These are phyloP conservation scores for Paramecium caudatum DNA, from an alignment of 73 alveolate genomes.

Conservation along the genomic window DNA sequence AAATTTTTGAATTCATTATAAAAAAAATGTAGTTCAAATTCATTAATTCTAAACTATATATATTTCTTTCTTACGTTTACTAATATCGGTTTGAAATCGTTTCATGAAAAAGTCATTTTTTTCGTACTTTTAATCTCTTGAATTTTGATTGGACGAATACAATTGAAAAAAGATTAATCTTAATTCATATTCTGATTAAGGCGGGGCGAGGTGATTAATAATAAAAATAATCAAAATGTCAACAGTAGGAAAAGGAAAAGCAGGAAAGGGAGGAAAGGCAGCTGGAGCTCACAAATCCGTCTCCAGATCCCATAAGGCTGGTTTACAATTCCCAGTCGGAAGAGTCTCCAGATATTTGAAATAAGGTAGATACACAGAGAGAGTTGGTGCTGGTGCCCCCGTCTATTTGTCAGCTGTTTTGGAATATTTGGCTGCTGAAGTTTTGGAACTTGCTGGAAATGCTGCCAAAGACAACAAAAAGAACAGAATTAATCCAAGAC, in stretches of 20 bases:
- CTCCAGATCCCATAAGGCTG: slow-evolving; percentile 86
- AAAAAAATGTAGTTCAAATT: no score
- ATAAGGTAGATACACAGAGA: slow-evolving; percentile 91
- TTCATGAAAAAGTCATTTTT: not conserved
- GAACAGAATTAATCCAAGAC: slow-evolving; percentile 93
- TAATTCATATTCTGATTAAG: slow-evolving; percentile 13
- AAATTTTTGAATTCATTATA: not conserved
- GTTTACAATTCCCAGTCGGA: slow-evolving; percentile 93
- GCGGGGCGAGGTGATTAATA: no score
- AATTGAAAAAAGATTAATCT: slow-evolving; percentile 38
- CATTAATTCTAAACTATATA: no score
- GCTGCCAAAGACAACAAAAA: slow-evolving; percentile 92
- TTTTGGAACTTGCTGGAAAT: slow-evolving; percentile 90
- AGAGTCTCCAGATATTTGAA: slow-evolving; percentile 90
- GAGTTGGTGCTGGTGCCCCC: slow-evolving; percentile 95
- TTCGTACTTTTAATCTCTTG: not conserved
- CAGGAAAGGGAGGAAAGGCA: slow-evolving; percentile 90
- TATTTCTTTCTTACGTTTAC: no score
- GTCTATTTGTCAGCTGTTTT: slow-evolving; percentile 90
- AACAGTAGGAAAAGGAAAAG: slow-evolving; percentile 85
- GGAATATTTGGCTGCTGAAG: slow-evolving; percentile 90
- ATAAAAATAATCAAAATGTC: no score
- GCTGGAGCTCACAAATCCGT: slow-evolving; percentile 85
- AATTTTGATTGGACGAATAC: slow-evolving; percentile 37
- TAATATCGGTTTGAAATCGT: not conserved